Base-by-base conservation (phyloP, 768 basidiomycete species). In the Suillus sp. region DNA sequence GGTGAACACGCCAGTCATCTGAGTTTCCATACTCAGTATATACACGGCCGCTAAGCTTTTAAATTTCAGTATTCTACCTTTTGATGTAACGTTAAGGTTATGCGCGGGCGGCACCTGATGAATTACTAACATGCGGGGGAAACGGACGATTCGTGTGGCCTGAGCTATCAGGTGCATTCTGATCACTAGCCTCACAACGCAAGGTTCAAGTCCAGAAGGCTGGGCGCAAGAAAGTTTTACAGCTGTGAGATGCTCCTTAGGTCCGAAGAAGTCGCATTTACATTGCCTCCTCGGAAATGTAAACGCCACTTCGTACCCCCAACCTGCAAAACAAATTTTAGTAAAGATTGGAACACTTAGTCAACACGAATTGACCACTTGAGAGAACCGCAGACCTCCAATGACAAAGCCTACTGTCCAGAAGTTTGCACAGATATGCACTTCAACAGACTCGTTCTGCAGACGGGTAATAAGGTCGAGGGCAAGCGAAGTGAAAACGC, bases 361-460 rank as follows among this genome's bases (percentile, higher is more conserved):
- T 38, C 10, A 38, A 20, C 20, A 27, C 18, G 11, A 27, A 27
- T 18, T 40, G 10, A 27, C 25, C 37, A 20, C 4, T 4, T 37
- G 25, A 27, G 27, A 18, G 1, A 57, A 38, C 13, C 27, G n/a
- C 20, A 57, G 25, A 2, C 18, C 2, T 6, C 10, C 51, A 32
- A 77, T 66, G 25, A 78, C 57, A 32, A 78, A 47, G 5, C 75
- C 75, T 27, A 75, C 63, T n/a, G 74, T 74, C 77, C 77, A 78
- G 5, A 70, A 60, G 50, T 78, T 70, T 5, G 67, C 66, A 20
- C 65, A 59, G 54, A 78, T 67, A 34, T 68, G 70, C 14, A 73
- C 74, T 43, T 67, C 65, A 32, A 78, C 78, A 18, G 62, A 59
- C 61, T 75, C 66, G 37, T 66, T 58, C 72, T 73, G 25, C 25